These are phyloP conservation scores for Beauveria caledonica DNA, from an alignment of 2,329 filamentous ascomycete genomes.

Conservation along the genomic window DNA sequence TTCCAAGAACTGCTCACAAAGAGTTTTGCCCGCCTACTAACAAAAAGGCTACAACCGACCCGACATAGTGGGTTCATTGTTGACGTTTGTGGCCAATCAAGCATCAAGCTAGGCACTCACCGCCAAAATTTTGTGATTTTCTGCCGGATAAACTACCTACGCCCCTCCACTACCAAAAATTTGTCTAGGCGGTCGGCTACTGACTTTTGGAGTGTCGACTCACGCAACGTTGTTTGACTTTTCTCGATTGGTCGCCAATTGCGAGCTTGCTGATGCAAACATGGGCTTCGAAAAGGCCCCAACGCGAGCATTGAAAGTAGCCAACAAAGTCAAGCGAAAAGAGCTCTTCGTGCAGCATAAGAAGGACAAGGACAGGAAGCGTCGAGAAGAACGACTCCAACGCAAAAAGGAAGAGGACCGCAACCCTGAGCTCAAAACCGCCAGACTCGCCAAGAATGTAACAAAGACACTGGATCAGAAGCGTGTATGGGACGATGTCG, in stretches of 20 bases:
- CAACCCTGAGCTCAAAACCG: slow-evolving; percentile 65
- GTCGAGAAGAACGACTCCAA: slow-evolving; percentile 67
- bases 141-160: slow-evolving; percentile 18
- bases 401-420: slow-evolving; percentile 79
- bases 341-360: slow-evolving; percentile 74
- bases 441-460: slow-evolving; percentile 69
- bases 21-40: slow-evolving; percentile 6
- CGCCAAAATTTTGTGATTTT: slow-evolving; percentile 31
- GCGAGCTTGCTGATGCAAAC: neutral
- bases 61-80: slow-evolving; percentile 5
- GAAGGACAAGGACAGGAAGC: slow-evolving; percentile 62
- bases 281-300: slow-evolving; percentile 30
- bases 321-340: slow-evolving; percentile 74
- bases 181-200: slow-evolving; percentile 9
- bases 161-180: slow-evolving; percentile 14
- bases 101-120: slow-evolving; percentile 19
- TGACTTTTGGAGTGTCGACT: slow-evolving; percentile 2
- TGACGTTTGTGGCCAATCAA: slow-evolving; percentile 18
- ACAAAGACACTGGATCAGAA: slow-evolving; percentile 79
- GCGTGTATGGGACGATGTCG: slow-evolving; percentile 78
- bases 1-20: neutral
- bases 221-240: neutral
- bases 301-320: slow-evolving; percentile 37
- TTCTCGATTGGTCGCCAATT: neutral
- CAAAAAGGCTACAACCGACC: neutral